Evolutionary conservation across 805 yeast genomes (phyloP), one percentile per base, ranked within the genome.

Genomic region (Komagataella pseudopastoris): DNA sequence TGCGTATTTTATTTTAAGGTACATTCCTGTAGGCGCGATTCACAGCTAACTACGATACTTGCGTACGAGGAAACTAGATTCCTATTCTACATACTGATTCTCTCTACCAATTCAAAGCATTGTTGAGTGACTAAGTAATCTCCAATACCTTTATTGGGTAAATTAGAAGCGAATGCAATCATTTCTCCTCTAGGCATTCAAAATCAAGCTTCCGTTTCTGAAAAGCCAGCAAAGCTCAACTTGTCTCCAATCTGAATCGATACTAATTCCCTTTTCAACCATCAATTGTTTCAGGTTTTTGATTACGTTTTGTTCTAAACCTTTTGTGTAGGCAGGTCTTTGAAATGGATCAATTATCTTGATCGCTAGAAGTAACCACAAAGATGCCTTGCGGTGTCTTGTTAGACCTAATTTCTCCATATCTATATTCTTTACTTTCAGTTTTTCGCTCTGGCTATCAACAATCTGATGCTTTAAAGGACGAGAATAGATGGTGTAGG

Each of bases 361-460:
- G 6, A 88, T 83, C 0, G 96, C 82, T 23, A 89, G 62, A 23
- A 89, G 62, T 56, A 76, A 74, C 88, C 96, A 89, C 24, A 90
- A 71, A 0, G 87, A 78, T 1, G 89, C 79, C 61, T 88, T 88
- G 51, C 97, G 74, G 50, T 66, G 66, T 53, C 95, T 70, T 2
- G 85, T 77, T 18, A 78, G 63, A 0, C 91, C 82, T 44, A 75
- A 61, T 0, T 71, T 68, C 4, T 70, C 66, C 50, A 72, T 60
- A 39, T 70, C 65, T 4, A 60, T 52, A 23, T 16, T 78, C 56
- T 50, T 74, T 70, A 47, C 58, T 49, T 47, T 47, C 10, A 58
- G 52, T 50, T 60, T 63, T 43, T 51, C 46, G 1, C 62, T 46
- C 23, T 23, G 14, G n/a, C 47, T 47, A 14, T 17, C n/a, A 22